A percentile compares a stretch with the other conserved stretches of the same genome.
Conservation (phyloP, 2,329 filamentous ascomycete genomes). For the Talaromyces sp. region DNA sequence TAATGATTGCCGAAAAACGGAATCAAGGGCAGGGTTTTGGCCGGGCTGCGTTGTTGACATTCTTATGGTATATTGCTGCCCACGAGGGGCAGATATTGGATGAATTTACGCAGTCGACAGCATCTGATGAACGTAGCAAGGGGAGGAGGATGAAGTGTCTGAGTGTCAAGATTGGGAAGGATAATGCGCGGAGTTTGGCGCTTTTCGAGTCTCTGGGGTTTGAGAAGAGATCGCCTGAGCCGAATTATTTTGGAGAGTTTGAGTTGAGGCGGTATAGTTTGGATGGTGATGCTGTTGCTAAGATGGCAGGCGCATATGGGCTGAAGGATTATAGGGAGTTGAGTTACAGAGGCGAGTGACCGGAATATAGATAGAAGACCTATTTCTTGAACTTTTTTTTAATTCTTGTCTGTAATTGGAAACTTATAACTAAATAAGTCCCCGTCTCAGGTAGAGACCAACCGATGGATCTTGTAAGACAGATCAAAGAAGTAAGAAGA, state of each 20-base stretch:
- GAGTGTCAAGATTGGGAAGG: conserved; percentile 59
- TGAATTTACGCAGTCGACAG: conserved; percentile 48
- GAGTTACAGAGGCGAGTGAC: conserved; percentile 28
- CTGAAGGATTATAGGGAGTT: conserved; percentile 39
- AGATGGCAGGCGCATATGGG: conserved; percentile 30
- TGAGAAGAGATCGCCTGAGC: conserved; percentile 44
- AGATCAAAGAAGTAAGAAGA: background rate
- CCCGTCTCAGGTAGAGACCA: background rate
- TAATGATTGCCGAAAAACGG: conserved; percentile 70
- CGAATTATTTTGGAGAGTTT: conserved; percentile 67
- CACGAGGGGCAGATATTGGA: conserved; percentile 55
- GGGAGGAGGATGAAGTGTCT: conserved; percentile 41
- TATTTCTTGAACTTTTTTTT: conserved; percentile 16
- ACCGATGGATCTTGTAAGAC: background rate
- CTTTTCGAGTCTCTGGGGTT: conserved; percentile 63
- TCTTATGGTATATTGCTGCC: conserved; percentile 65
- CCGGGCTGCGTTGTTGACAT: conserved; percentile 60
- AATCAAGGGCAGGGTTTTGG: conserved; percentile 65
- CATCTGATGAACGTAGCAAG: conserved; percentile 10
- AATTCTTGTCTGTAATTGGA: conserved; percentile 4
- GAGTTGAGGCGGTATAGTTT: conserved; percentile 51
- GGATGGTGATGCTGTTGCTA: conserved; percentile 25
- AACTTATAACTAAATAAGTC: background rate
- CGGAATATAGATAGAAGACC: background rate
- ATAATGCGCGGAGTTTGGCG: conserved; percentile 55